These are phyloP conservation scores for Daldinia caldariorum DNA, from an alignment of 495 filamentous ascomycete genomes.

Conservation along the genomic window DNA sequence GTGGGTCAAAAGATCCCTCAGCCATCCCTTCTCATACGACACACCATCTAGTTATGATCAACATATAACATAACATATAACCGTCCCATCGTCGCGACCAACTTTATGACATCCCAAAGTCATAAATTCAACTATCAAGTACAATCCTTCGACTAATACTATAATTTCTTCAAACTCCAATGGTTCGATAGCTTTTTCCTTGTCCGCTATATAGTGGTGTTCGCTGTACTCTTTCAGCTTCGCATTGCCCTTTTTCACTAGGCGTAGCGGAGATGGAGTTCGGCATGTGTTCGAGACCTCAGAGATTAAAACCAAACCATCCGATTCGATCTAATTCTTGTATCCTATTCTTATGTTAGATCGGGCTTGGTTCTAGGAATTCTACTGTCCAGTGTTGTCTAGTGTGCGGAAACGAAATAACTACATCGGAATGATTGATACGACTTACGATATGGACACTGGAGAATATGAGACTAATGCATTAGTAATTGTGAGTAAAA, in stretches of 20 bases:
- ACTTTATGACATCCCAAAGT: slow-evolving; percentile 9
- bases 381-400: slow-evolving; percentile 4
- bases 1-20: slow-evolving; percentile 13
- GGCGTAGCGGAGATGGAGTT: slow-evolving; percentile 49
- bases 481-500: slow-evolving; percentile 56
- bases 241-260: slow-evolving; percentile 24
- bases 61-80: neutral
- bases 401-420: slow-evolving; percentile 29
- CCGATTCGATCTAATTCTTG: slow-evolving; percentile 1
- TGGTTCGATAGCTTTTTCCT: slow-evolving; percentile 28
- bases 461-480: slow-evolving; percentile 65
- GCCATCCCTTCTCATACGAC: slow-evolving; percentile 17
- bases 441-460: slow-evolving; percentile 61
- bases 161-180: neutral
- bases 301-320: slow-evolving; percentile 41
- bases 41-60: slow-evolving; percentile 4
- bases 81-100: neutral
- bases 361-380: slow-evolving; percentile 15
- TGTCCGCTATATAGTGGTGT: slow-evolving; percentile 6
- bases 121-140: neutral
- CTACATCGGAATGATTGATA: slow-evolving; percentile 42
- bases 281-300: slow-evolving; percentile 47
- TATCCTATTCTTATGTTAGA: slow-evolving; percentile 25
- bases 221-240: slow-evolving; percentile 21
- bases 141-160: neutral